Evolutionary conservation across 2,329 filamentous ascomycete species (phyloP), one percentile per base, ranked within the genome.

Genomic region (Blumeria hordei): DNA sequence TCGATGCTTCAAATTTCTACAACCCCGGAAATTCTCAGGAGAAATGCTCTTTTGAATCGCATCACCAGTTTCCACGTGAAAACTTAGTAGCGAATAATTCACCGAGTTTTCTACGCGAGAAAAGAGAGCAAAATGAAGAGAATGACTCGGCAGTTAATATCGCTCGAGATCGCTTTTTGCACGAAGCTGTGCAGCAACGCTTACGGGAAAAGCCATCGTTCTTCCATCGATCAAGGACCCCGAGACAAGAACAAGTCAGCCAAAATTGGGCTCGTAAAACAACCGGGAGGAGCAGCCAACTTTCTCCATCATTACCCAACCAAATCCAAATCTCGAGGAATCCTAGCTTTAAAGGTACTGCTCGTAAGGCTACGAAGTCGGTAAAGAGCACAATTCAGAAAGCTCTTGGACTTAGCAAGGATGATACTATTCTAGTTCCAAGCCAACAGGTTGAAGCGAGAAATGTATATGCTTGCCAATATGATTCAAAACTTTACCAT

Each of bases 301-400:
- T 18, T 6, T 3, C 37, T 14, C 12, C 11, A 21, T 53, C 21
- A n/a, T n/a, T 28, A 10, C 16, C 21, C 8, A 8, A 32, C 9
- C 9, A 49, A 57, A 60, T 44, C 59, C 61, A 45, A 49, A 3
- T 12, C 58, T 56, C 44, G 2, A 68, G 66, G 39, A 62, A 68
- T 18, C 64, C 63, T 4, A 66, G 66, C 3, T 60, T 80, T 33
- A 72, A 70, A 49, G 67, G 69, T 34, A 78, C 74, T 53, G 75
- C 76, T 10, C 72, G 81, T 28, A 79, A 77, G 35, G 75, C 79
- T 12, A 85, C 82, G 0, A 73, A 70, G 14, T 75, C 74, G 0
- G 62, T 87, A 41, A 82, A 74, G 61, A 73, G 71, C 51, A 83
- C 72, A 56, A 61, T 87, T 57, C 81, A 74, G 64, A 73, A 67